Base-by-base conservation (phyloP, 2,329 filamentous ascomycete species). In the Magnaporthiopsis rhizophila region DNA sequence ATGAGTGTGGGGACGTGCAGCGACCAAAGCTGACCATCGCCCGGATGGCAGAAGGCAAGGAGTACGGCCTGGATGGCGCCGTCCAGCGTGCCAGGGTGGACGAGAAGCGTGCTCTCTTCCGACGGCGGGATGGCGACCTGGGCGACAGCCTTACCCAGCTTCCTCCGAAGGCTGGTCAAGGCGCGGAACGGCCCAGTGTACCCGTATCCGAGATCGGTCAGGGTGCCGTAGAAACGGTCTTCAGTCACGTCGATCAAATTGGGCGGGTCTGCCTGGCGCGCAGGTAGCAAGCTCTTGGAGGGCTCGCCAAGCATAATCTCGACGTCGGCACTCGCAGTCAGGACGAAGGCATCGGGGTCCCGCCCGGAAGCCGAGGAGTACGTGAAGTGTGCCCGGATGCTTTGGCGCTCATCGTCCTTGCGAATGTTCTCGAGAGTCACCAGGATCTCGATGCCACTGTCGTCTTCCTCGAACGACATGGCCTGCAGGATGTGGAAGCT, bases 71-170 rank as follows among this genome's bases (percentile, higher is more conserved):
- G 77, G 64, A 79, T 71, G 3, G 73, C 73, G 0, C 68, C 68
- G 59, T 78, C 77, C 0, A 79, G 68, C 2, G 70, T 67, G 1
- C 67, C 72, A 0, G 77, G 76, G 57, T 77, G 76, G 0, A 78
- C 67, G 8, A 74, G 64, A 5, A 71, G 63, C 15, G 53, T 32
- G 58, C 57, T 26, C 30, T 61, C 61, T 28, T 56, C 12, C 1
- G 58, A 38, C 5, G 32, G 8, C 21, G 60, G 18, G 36, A 45
- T 45, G 34, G n/a, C 32, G 11, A 45, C 38, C 12, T 38, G 24
- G 2, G 32, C 60, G 21, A 38, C 60, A 9, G 58, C 58, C 21
- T 60, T 34, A 9, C 60, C 60, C 32, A 62, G 60, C n/a, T 26
- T 32, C 24, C 60, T 62, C 9, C 28, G 38, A 24, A 62, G 38